Evolutionary conservation across 1,284 basidiomycete species (phyloP).

Genomic region (Cryptococcus floricola): DNA sequence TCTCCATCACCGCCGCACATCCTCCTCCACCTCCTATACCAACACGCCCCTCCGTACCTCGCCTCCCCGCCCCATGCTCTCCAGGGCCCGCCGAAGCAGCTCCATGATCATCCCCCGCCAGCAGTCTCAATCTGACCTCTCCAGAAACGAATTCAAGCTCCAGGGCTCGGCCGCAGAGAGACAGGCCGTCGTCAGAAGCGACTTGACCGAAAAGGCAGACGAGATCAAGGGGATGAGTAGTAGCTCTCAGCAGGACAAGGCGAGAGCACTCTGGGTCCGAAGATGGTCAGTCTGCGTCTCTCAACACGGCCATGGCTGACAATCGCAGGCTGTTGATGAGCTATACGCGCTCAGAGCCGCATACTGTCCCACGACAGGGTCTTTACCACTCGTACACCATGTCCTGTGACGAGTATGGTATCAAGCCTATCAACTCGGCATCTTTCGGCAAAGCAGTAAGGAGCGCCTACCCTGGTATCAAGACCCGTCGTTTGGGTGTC

Average conservation of each 20-base stretch:
- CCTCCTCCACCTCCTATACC: slow-evolving; percentile 4
- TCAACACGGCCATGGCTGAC: not conserved
- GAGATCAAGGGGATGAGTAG: slow-evolving; percentile 13
- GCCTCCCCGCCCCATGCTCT: slow-evolving; percentile 16
- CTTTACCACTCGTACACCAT: slow-evolving; percentile 87
- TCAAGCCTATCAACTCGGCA: slow-evolving; percentile 79
- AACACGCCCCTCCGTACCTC: slow-evolving; percentile 2
- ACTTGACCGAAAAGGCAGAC: slow-evolving; percentile 20
- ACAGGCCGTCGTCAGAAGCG: slow-evolving; percentile 24
- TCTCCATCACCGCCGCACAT: slow-evolving; percentile 29
- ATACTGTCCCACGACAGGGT: slow-evolving; percentile 67
- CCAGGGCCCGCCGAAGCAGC: slow-evolving; percentile 16
- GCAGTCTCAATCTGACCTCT: slow-evolving; percentile 7
- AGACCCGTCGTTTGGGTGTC: slow-evolving; percentile 83
- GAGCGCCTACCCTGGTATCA: slow-evolving; percentile 86
- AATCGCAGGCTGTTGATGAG: slow-evolving; percentile 33
- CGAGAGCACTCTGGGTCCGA: slow-evolving; percentile 36
- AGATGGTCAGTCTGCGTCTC: slow-evolving; percentile 29
- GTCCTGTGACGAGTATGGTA: slow-evolving; percentile 58
- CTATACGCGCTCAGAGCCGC: slow-evolving; percentile 28
- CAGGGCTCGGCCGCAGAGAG: slow-evolving; percentile 28
- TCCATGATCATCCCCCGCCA: slow-evolving; percentile 11
- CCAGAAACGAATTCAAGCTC: slow-evolving; percentile 16
- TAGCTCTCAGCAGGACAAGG: slow-evolving; percentile 35
- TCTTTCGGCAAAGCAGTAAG: slow-evolving; percentile 90